A percentile compares a stretch with the other conserved stretches of the same genome.
Evolutionary conservation across 495 filamentous ascomycete species (phyloP).

Genomic region (Daldinia caldariorum): DNA sequence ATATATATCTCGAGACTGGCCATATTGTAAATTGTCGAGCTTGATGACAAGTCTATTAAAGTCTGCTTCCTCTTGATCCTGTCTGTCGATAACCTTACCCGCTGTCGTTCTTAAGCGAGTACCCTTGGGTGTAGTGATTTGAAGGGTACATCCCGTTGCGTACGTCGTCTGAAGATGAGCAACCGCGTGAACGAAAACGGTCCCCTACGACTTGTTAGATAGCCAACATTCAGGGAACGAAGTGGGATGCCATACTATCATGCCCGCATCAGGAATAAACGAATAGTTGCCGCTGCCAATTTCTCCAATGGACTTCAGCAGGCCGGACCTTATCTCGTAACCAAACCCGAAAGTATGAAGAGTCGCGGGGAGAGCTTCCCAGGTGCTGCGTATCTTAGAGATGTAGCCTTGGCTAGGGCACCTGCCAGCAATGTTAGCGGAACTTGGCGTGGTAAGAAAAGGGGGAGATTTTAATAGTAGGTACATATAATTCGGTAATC

Average conservation of each 20-base stretch:
- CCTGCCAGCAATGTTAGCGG: slow-evolving; percentile 17
- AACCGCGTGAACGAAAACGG: slow-evolving; percentile 59
- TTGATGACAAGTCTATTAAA: slow-evolving; percentile 44
- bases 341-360: slow-evolving; percentile 63
- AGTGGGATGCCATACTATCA: slow-evolving; percentile 51
- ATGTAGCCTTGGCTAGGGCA: slow-evolving; percentile 50
- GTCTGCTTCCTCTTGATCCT: slow-evolving; percentile 22
- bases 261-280: slow-evolving; percentile 60
- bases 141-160: slow-evolving; percentile 49
- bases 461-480: not conserved
- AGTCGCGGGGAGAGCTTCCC: slow-evolving; percentile 49
- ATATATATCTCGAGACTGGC: slow-evolving; percentile 59
- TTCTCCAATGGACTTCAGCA: slow-evolving; percentile 59
- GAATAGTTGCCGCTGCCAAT: slow-evolving; percentile 55
- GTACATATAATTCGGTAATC: slow-evolving; percentile 55
- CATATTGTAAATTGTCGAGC: slow-evolving; percentile 57
- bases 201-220: slow-evolving; percentile 45
- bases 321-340: slow-evolving; percentile 51
- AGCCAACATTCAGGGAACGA: not conserved
- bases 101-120: slow-evolving; percentile 49
- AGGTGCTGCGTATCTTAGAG: slow-evolving; percentile 47
- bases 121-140: slow-evolving; percentile 46
- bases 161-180: slow-evolving; percentile 60
- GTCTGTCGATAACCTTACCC: slow-evolving; percentile 47
- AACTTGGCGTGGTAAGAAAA: not conserved